phyloP scores from a whole-genome alignment of 371 early-diverging fungal genomes.

The Mortierella sp. region DNA sequence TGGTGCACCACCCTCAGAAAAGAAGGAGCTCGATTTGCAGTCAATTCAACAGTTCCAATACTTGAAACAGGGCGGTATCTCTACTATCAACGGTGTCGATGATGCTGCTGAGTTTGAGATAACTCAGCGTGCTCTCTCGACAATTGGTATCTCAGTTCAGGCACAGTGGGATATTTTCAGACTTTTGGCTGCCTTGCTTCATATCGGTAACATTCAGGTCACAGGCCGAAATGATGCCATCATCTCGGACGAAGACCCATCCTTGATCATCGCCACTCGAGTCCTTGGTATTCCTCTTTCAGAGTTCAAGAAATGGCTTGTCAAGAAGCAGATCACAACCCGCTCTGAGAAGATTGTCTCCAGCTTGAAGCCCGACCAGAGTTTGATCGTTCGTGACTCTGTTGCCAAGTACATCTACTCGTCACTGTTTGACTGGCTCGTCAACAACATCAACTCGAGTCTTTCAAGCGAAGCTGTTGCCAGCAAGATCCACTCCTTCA shows the following conservation, averaged over 20 bases:
- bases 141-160: slow-evolving; percentile 86
- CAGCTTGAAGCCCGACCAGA: slow-evolving; percentile 79
- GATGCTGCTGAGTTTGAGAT: slow-evolving; percentile 92
- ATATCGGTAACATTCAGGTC: slow-evolving; percentile 93
- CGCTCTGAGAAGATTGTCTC: slow-evolving; percentile 89
- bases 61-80: slow-evolving; percentile 87
- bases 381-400: slow-evolving; percentile 89
- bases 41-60: slow-evolving; percentile 88
- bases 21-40: slow-evolving; percentile 81
- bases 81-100: slow-evolving; percentile 89
- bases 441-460: slow-evolving; percentile 85
- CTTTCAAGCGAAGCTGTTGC: slow-evolving; percentile 75
- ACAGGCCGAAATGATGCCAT: slow-evolving; percentile 78
- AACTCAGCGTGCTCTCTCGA: slow-evolving; percentile 87
- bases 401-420: slow-evolving; percentile 96
- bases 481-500: slow-evolving; percentile 74
- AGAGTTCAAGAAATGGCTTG: slow-evolving; percentile 91
- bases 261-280: slow-evolving; percentile 72
- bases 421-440: slow-evolving; percentile 94
- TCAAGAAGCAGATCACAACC: slow-evolving; percentile 89
- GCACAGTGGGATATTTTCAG: slow-evolving; percentile 93
- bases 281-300: slow-evolving; percentile 81
- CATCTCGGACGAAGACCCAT: slow-evolving; percentile 79
- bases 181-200: slow-evolving; percentile 90
- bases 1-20: slow-evolving; percentile 86